Base-by-base conservation (phyloP, 1,284 basidiomycete genomes). In the Ustilago tritici region DNA sequence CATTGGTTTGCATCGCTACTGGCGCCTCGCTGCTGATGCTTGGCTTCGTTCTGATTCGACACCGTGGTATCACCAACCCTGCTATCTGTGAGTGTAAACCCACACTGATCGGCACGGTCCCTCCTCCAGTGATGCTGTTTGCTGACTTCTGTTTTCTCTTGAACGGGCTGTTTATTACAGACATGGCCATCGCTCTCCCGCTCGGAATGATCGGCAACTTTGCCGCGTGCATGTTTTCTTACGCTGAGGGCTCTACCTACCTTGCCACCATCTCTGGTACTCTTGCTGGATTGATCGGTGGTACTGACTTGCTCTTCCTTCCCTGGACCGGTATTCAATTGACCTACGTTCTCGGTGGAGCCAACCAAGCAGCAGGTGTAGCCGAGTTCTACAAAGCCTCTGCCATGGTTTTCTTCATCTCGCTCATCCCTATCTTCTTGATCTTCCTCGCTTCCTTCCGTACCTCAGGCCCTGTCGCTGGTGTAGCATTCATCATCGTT, bases 151-250 rank as follows among this genome's bases (percentile, higher is more conserved):
- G n/a, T 17, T 19, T 23, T 23, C 38, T 38, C 31, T 19, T 40
- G 6, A 14, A 28, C 38, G 23, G 31, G 36, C 23, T 19, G 7
- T 12, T 56, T 14, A 19, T n/a, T 2, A 17, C 36, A 70, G 69
- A 57, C 28, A 56, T 76, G 53, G 54, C 69, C 8, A 61, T 81
- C 36, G 78, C 46, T 17, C 55, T 81, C 15, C 79, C 79, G 3
- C 64, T 81, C 14, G 78, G 79, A 4, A 79, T 76, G 58, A 19
- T 76, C n/a, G 79, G 74, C n/a, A 70, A 80, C 59, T 74, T 81
- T 55, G 69, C 75, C 49, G 78, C 79, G 4, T 57, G 53, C 56
- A 80, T 79, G 78, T 81, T 75, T 53, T 56, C 76, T 28, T 81
- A 75, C 46, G 78, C 79, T 31, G 61, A 69, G 47, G 79, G 79